Evolutionary conservation across 2,329 filamentous ascomycete genomes (phyloP).

Genomic region (Arthrinium phaeospermum): DNA sequence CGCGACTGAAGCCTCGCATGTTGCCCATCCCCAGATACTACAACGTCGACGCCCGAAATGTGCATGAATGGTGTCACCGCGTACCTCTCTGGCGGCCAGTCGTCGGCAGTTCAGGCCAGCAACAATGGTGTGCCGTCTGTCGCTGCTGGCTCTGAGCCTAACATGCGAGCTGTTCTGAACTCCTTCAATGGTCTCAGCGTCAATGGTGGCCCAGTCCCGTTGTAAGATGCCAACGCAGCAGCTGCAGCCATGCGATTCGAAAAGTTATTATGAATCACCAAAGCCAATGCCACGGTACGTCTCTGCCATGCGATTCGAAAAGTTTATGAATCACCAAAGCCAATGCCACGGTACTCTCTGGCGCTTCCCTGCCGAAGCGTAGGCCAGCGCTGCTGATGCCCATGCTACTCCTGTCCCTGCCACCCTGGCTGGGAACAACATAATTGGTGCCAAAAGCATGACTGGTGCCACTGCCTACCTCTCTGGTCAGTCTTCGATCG

Average conservation of each 20-base stretch:
- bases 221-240: slow-evolving; percentile 39
- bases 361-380: too few relatives aligned
- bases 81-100: slow-evolving; percentile 32
- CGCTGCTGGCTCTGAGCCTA: slow-evolving; percentile 28
- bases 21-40: not conserved
- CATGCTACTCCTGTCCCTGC: slow-evolving; percentile 30
- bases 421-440: slow-evolving; percentile 26
- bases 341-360: too few relatives aligned
- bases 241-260: slow-evolving; percentile 34
- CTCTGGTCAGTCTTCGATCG: slow-evolving; percentile 28
- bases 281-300: too few relatives aligned
- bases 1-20: too few relatives aligned
- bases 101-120: slow-evolving; percentile 29
- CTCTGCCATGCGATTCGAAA: slow-evolving; percentile 26
- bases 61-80: slow-evolving; percentile 23
- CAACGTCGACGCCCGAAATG: not conserved
- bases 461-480: slow-evolving; percentile 32
- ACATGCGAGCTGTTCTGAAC: slow-evolving; percentile 36
- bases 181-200: slow-evolving; percentile 43
- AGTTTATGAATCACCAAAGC: too few relatives aligned
- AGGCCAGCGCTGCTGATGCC: slow-evolving; percentile 26
- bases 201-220: slow-evolving; percentile 33
- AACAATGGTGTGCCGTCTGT: slow-evolving; percentile 29
- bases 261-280: too few relatives aligned
- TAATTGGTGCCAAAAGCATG: slow-evolving; percentile 22